Percentiles rank a stretch among this genome's conserved stretches.
These are phyloP conservation scores for Blastocystis hominis DNA, from an alignment of 352 stramenopile species.

Conservation along the genomic window DNA sequence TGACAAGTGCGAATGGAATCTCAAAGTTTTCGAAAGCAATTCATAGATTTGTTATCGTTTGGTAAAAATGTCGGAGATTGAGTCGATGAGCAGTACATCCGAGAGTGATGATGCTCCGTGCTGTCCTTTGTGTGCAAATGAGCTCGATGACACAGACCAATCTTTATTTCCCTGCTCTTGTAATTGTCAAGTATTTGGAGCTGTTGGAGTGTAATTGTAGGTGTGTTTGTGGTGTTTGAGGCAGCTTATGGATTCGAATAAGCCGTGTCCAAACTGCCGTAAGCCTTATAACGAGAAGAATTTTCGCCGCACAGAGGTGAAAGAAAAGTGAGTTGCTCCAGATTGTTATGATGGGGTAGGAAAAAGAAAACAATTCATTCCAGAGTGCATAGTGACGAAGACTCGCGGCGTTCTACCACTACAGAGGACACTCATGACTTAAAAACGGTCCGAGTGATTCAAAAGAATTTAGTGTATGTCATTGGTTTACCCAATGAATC, in stretches of 20 bases:
- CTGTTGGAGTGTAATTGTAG: neutral
- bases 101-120: too few species aligned
- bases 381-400: neutral
- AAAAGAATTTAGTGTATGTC: conserved; percentile 85
- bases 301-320: neutral
- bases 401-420: neutral
- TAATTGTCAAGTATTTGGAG: conserved; percentile 92
- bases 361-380: conserved; percentile 33
- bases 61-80: too few species aligned
- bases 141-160: conserved; percentile 91
- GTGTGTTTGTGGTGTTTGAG: conserved; percentile 90
- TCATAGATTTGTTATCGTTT: too few species aligned
- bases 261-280: conserved; percentile 88
- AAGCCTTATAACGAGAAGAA: conserved; percentile 82
- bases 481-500: conserved; percentile 77
- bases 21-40: too few species aligned
- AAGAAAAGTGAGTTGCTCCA: too few species aligned
- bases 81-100: too few species aligned
- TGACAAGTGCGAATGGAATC: too few species aligned
- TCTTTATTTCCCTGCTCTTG: conserved; percentile 96
- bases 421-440: conserved; percentile 72
- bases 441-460: conserved; percentile 80
- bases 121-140: conserved; percentile 95
- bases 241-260: conserved; percentile 95
- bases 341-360: conserved; percentile 61